Conservation (phyloP, 306 rosid genomes). For the Acacia crassicarpa region DNA sequence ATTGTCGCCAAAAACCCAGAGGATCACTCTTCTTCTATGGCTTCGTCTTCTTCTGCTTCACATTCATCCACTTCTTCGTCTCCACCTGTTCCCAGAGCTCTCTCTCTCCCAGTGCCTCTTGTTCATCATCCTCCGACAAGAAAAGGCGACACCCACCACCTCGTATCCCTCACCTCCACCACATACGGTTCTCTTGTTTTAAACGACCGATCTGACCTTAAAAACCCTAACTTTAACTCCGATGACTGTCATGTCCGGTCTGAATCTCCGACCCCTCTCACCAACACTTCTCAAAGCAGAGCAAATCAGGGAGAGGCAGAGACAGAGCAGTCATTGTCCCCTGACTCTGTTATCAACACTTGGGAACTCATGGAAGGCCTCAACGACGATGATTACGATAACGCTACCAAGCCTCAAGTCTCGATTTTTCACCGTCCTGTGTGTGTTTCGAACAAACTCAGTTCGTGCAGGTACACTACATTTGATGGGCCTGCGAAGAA, state of each 20-base stretch:
- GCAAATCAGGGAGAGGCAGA: conserved; percentile 17
- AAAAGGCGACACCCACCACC: conserved; percentile 86
- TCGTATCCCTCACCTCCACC: conserved; percentile 86
- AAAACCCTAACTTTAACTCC: conserved; percentile 37
- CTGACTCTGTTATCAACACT: conserved; percentile 87
- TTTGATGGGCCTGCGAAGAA: conserved; percentile 54
- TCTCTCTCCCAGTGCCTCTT: conserved; percentile 62
- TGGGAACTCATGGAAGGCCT: conserved; percentile 91
- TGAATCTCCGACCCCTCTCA: background rate
- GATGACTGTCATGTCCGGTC: background rate
- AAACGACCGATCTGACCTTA: conserved; percentile 45
- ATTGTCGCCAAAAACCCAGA: conserved; percentile 41
- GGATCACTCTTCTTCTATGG: conserved; percentile 31
- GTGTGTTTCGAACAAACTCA: conserved; percentile 31
- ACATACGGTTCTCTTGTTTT: conserved; percentile 79
- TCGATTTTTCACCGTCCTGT: conserved; percentile 29
- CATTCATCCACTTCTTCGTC: conserved; percentile 51
- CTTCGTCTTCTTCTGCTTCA: conserved; percentile 39
- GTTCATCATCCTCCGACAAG: conserved; percentile 76
- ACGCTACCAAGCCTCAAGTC: conserved; percentile 13
- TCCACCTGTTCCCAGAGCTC: conserved; percentile 50
- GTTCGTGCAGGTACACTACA: conserved; percentile 50
- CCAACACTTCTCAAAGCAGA: background rate
- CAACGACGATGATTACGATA: conserved; percentile 36
- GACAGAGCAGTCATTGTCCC: conserved; percentile 53